A percentile compares a stretch with the other conserved stretches of the same genome.
These are phyloP conservation scores for Globisporangium takayamanum DNA, from an alignment of 352 stramenopile genomes.

Conservation along the genomic window DNA sequence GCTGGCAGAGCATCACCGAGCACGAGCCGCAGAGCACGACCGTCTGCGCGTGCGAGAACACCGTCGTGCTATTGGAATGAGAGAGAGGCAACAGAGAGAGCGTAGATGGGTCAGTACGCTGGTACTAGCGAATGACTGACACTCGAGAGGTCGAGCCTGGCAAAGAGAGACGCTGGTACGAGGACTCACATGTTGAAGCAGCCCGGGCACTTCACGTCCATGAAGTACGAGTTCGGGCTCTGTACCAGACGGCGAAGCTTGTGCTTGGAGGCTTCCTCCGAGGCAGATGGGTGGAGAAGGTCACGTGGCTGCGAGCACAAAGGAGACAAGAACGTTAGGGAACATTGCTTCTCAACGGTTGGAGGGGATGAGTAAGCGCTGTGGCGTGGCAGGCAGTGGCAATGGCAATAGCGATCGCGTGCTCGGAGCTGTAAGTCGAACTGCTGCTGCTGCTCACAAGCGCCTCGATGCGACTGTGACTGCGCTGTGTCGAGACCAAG, in stretches of 20 bases:
- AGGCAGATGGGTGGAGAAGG: conserved; percentile 95
- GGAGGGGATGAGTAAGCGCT: not conserved
- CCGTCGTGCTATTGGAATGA: conserved; percentile 83
- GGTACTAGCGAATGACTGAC: not conserved
- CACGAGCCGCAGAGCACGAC: conserved; percentile 96
- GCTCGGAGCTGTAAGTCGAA: not conserved
- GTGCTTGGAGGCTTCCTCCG: conserved; percentile 96
- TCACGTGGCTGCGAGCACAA: conserved; percentile 73
- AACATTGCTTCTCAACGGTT: not conserved
- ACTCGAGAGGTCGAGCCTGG: not conserved
- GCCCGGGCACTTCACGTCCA: conserved; percentile 99
- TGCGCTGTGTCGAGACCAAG: not conserved
- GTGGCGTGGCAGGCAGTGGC: not conserved
- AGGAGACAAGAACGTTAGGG: conserved; percentile 13
- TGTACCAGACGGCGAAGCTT: conserved; percentile 99
- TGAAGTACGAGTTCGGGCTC: conserved; percentile 98
- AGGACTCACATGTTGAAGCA: conserved; percentile 97
- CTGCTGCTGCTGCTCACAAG: not conserved
- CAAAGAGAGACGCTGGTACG: not conserved
- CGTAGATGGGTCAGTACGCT: not conserved
- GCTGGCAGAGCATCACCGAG: conserved; percentile 98
- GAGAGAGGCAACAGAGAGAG: not conserved
- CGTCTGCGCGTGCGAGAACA: conserved; percentile 99
- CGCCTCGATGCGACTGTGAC: not conserved
- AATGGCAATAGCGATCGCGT: not conserved